A percentile compares a stretch with the other conserved stretches of the same genome.
phyloP scores from a whole-genome alignment of 192 early-diverging fungal species.

The Gigaspora rosea region DNA sequence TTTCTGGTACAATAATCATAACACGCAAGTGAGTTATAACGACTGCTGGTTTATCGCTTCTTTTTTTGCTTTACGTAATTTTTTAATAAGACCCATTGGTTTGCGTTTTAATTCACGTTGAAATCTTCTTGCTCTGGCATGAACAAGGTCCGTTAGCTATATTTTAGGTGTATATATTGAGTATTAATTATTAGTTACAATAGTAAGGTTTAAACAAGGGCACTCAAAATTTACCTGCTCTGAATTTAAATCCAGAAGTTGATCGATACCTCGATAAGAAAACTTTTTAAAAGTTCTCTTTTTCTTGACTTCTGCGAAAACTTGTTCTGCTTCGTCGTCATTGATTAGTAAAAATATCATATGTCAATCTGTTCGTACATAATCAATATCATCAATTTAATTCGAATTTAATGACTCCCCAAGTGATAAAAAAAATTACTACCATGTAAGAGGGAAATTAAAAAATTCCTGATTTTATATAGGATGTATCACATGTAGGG shows the following conservation, averaged over 20 bases:
- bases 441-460: background rate
- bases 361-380: background rate
- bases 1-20: conserved; percentile 99
- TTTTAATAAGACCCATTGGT: conserved; percentile 99
- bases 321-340: conserved; percentile 12
- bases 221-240: conserved; percentile 62
- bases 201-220: conserved; percentile 18
- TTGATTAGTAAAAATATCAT: background rate
- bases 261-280: conserved; percentile 96
- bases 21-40: conserved; percentile 99
- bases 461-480: too few species aligned
- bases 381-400: background rate
- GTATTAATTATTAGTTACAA: background rate
- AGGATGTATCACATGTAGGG: too few species aligned
- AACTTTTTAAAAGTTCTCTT: conserved; percentile 98
- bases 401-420: background rate
- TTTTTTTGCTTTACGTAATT: conserved; percentile 98
- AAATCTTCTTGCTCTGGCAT: conserved; percentile 95
- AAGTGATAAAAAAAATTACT: too few species aligned
- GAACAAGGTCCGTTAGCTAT: conserved; percentile 90
- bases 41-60: conserved; percentile 93
- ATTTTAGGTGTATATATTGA: background rate
- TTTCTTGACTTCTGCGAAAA: conserved; percentile 53
- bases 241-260: conserved; percentile 91
- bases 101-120: conserved; percentile 98